phyloP scores from a whole-genome alignment of 768 basidiomycete species.

The Suillus placidus region DNA sequence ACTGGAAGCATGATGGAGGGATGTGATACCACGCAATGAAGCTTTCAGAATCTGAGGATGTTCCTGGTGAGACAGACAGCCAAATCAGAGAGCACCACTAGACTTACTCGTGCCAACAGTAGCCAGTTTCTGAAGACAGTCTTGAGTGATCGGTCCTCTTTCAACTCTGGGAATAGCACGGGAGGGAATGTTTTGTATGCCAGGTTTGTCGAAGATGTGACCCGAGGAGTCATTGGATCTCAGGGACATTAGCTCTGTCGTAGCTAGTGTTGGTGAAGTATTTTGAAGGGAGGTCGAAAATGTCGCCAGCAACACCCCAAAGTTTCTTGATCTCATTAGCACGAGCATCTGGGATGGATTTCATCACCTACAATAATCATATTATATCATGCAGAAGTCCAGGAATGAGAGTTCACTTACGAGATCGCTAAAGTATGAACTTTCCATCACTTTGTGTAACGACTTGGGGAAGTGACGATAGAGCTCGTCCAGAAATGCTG shows the following conservation, averaged over 20 bases:
- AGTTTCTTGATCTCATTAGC: constrained; percentile 5
- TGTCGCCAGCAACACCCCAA: too few relatives aligned
- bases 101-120: not conserved
- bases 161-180: not conserved
- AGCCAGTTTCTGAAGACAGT: not conserved
- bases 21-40: not conserved
- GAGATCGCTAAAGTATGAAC: constrained; percentile 2
- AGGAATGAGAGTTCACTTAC: constrained; percentile 6
- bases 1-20: not conserved
- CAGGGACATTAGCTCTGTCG: too few relatives aligned
- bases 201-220: too few relatives aligned
- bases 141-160: not conserved
- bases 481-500: constrained; percentile 1
- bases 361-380: constrained; percentile 1
- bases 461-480: not conserved
- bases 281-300: too few relatives aligned
- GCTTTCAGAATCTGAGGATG: constrained; percentile 1
- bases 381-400: not conserved
- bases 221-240: too few relatives aligned
- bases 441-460: constrained; percentile 1
- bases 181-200: not conserved
- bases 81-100: not conserved
- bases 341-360: not conserved
- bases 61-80: not conserved
- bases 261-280: too few relatives aligned